Evolutionary conservation across 768 basidiomycete species (phyloP).

Genomic region (Russula ochroleuca): DNA sequence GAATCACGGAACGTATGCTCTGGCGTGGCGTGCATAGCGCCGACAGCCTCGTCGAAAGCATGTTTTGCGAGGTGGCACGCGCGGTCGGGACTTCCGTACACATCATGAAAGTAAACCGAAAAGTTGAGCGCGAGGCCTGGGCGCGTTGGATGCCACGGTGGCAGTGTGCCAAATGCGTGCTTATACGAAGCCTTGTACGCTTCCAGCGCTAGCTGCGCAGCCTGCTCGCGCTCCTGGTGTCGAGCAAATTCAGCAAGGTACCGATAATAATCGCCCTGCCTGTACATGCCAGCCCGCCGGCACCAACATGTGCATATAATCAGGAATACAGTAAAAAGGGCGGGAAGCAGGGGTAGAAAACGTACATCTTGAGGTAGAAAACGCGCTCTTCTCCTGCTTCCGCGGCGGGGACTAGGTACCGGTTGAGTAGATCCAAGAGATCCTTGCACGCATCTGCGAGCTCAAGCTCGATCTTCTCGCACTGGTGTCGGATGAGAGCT

Average conservation of each 20-base stretch:
- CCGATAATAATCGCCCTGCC: conserved; percentile 89
- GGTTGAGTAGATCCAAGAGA: conserved; percentile 66
- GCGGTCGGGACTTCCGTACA: conserved; percentile 81
- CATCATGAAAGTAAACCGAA: conserved; percentile 91
- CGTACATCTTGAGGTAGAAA: conserved; percentile 87
- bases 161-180: conserved; percentile 70
- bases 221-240: conserved; percentile 60
- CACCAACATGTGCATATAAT: not conserved
- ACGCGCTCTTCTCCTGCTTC: conserved; percentile 77
- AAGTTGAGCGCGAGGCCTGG: conserved; percentile 88
- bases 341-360: not conserved
- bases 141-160: conserved; percentile 78
- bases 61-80: conserved; percentile 94
- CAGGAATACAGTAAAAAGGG: conserved; percentile 1
- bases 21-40: conserved; percentile 34
- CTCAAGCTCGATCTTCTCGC: conserved; percentile 72
- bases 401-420: conserved; percentile 53
- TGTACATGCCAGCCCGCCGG: too few relatives aligned
- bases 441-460: conserved; percentile 75
- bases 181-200: conserved; percentile 85
- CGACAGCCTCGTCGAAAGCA: conserved; percentile 87
- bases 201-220: conserved; percentile 71
- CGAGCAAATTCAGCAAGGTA: conserved; percentile 85
- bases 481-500: conserved; percentile 64
- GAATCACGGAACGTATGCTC: conserved; percentile 67